Conservation (phyloP, 2,329 filamentous ascomycete species). For the Macrophomina pseudophaseolina region DNA sequence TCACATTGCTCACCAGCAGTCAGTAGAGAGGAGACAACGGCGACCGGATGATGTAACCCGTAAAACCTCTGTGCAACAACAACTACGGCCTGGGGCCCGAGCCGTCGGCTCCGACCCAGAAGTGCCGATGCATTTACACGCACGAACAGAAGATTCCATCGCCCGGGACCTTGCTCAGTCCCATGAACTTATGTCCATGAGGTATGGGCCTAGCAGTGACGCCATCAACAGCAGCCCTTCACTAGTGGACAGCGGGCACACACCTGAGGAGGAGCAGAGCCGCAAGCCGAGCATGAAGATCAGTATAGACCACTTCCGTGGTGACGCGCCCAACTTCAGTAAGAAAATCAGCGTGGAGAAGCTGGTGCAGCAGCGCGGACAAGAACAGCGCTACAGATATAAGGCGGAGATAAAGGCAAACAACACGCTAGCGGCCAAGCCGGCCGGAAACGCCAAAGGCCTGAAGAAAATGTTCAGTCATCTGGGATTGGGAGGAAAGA, state of each 20-base stretch:
- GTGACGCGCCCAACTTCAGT: constrained; percentile 36
- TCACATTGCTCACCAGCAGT: constrained; percentile 17
- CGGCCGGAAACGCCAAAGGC: constrained; percentile 8
- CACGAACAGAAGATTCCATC: constrained; percentile 9
- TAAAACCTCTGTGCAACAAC: neutral
- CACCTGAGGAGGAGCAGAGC: constrained; percentile 28
- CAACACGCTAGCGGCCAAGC: constrained; percentile 34
- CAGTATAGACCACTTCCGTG: constrained; percentile 35
- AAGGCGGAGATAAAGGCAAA: constrained; percentile 38
- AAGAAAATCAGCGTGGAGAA: constrained; percentile 40
- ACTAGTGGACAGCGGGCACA: constrained; percentile 25
- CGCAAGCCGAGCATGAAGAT: constrained; percentile 32
- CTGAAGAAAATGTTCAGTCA: constrained; percentile 42
- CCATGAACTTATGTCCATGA: constrained; percentile 35
- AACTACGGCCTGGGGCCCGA: neutral
- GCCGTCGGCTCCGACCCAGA: constrained; percentile 4
- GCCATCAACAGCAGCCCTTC: constrained; percentile 29
- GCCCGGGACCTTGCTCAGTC: constrained; percentile 16
- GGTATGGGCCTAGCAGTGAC: constrained; percentile 33
- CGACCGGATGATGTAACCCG: constrained; percentile 1
- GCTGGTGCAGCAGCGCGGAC: constrained; percentile 20
- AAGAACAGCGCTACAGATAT: constrained; percentile 32
- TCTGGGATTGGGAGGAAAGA: constrained; percentile 32
- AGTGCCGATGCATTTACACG: constrained; percentile 5
- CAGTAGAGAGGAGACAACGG: constrained; percentile 9